Evolutionary conservation across 208 protist genomes (phyloP), one percentile per base, ranked within the genome.

Genomic region (Willaertia magna): DNA sequence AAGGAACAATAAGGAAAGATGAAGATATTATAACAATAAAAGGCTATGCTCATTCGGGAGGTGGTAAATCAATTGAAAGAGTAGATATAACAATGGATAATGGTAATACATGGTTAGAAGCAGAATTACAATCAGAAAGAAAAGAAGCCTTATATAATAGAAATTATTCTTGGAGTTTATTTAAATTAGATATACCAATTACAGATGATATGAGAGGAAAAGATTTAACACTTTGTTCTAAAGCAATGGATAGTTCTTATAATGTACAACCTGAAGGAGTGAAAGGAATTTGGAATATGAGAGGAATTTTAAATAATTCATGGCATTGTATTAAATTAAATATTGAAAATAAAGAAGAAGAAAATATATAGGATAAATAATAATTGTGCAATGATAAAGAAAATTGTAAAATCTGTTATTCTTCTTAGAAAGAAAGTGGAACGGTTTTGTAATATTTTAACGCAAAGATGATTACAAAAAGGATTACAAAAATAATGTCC

Each of bases 51-150:
- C 94, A 89, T 74, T 83, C 85, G 20, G 93, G 93, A 39, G 93
- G 93, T 47, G 94, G 94, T n/a, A 42, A 87, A 48, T 91, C 87
- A 74, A 93, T 95, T 91, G 81, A 89, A 55, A 88, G 94, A 20
- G 94, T 96, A 6, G 94, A 96, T 79, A 89, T 96, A 14, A 93
- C 93, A 43, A 85, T 86, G 22, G 94, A 95, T 87, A 89, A 89
- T 74, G 94, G 94, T 30, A 85, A 91, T 39, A 92, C 91, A 11
- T 96, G 94, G 89, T 86, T 88, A 90, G 9, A 89, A 82, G 84
- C 89, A 39, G 11, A 90, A 85, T 74, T 88, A 61, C n/a, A n/a
- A n/a, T n/a, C n/a, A n/a, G 87, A 84, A 55, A 83, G 82, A n/a
- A 87, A 87, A 46, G 6, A 67, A 39, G 83, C 87, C 9, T 82